phyloP scores from a whole-genome alignment of 192 early-diverging fungal genomes.

The Gonapodya prolifera region DNA sequence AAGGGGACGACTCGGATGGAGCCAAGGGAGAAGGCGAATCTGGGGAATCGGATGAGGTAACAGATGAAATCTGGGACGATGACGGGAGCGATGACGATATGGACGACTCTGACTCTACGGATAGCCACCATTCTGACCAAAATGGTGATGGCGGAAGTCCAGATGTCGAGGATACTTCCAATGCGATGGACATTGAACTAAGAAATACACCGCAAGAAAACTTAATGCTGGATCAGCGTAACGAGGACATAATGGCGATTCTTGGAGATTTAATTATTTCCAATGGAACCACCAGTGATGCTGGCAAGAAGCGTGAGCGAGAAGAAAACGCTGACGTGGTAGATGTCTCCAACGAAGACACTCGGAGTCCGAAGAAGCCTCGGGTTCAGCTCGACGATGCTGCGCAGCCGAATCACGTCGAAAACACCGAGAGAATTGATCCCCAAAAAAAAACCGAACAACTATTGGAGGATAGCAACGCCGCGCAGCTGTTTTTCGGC shows the following conservation, averaged over 20 bases:
- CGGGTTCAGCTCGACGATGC: not conserved
- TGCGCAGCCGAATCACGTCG: not conserved
- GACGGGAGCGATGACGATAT: not conserved
- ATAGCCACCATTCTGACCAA: not conserved
- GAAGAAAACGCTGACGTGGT: not conserved
- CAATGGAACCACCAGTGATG: not conserved
- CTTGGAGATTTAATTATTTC: not conserved
- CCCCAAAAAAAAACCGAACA: not conserved
- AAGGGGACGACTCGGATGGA: not conserved
- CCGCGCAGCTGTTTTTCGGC: no score
- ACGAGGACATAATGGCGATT: not conserved
- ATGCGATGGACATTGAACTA: no score
- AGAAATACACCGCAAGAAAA: no score
- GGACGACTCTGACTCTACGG: not conserved
- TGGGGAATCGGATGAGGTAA: not conserved
- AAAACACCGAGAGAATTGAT: not conserved
- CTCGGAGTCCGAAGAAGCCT: not conserved
- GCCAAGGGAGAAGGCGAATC: not conserved
- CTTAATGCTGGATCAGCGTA: not conserved
- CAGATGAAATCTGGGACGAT: not conserved
- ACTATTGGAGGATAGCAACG: no score
- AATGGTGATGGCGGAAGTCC: not conserved
- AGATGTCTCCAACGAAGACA: not conserved
- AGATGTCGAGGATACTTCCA: not conserved
- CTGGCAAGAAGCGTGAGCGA: not conserved